phyloP scores from a whole-genome alignment of 768 basidiomycete genomes.

The Agaricus sinodeliciosus region DNA sequence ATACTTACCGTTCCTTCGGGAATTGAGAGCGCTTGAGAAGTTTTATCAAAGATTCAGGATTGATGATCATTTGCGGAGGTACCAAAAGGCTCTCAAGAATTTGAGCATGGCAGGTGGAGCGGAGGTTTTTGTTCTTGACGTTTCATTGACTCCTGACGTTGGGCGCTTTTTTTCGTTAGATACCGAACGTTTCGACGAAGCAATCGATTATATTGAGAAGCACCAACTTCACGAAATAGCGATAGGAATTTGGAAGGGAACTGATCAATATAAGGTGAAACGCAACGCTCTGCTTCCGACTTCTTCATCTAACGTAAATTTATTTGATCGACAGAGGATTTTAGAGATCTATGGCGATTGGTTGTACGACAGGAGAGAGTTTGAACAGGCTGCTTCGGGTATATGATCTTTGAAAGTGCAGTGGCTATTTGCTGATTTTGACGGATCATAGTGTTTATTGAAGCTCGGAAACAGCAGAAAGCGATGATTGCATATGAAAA shows the following conservation, averaged over 20 bases:
- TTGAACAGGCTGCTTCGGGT: conserved; percentile 81
- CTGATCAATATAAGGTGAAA: conserved; percentile 53
- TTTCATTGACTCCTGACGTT: not conserved
- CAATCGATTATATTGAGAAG: conserved; percentile 68
- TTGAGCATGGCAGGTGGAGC: conserved; percentile 63
- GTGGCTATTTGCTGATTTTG: not conserved
- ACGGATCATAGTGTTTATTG: conserved; percentile 49
- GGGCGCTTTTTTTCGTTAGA: conserved; percentile 33
- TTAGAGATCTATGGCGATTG: conserved; percentile 78
- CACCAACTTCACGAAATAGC: conserved; percentile 74
- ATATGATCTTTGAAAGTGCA: conserved; percentile 11
- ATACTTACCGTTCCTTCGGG: conserved; percentile 93
- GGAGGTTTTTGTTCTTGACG: not conserved
- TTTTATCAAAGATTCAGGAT: conserved; percentile 87
- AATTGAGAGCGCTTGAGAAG: conserved; percentile 72
- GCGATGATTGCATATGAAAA: conserved; percentile 88
- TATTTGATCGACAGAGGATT: conserved; percentile 39
- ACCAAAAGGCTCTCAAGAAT: conserved; percentile 68
- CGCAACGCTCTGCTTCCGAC: not conserved
- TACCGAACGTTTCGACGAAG: conserved; percentile 68
- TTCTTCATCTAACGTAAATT: not conserved
- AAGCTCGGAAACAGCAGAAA: conserved; percentile 56
- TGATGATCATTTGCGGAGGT: conserved; percentile 82
- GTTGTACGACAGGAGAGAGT: conserved; percentile 81
- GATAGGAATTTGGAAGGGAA: conserved; percentile 65